Evolutionary conservation across 2,329 filamentous ascomycete species (phyloP), one percentile per base, ranked within the genome.

Genomic region (Colletotrichum gigasporum): DNA sequence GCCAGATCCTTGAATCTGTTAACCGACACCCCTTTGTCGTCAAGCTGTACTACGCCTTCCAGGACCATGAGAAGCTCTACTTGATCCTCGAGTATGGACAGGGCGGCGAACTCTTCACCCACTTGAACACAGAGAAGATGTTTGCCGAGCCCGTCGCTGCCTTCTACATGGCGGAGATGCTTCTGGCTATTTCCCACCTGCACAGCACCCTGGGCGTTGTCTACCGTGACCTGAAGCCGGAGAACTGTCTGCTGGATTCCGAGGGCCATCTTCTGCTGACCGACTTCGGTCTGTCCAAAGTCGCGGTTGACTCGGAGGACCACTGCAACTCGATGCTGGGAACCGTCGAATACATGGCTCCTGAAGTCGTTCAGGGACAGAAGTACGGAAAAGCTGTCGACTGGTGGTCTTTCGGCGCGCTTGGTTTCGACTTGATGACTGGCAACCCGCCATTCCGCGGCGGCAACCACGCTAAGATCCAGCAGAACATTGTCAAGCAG

Each of bases 81-180:
- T 84, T 99, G 45, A 98, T 99, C 69, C 87, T 99, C 22, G 95
- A 99, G 79, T 99, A 99, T 76, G 96, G 96, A 5, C 93, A 97
- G 76, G 96, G 96, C 35, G 96, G 96, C 60, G 96, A 99, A 79
- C 85, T 99, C 5, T 99, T 99, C 76, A 94, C 92, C n/a, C 95
- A 98, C 73, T 85, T 99, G 24, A 93, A 90, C 63, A 91, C 93
- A 69, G 94, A 98, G 76, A 92, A 93, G 76, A 98, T 98, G 92
- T 98, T 99, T 70, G 86, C 91, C 12, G 95, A 98, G 79, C 85
- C 92, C 14, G 91, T 91, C 2, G 92, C 95, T 0, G 93, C 94
- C 2, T 99, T 98, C 78, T 99, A 99, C 85, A 97, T 98, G 92
- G 96, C 94, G 0, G 94, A 99, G 80, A 96, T 99, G 89, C 89